phyloP scores from a whole-genome alignment of 176 grass and related monocot genomes.

The Sorghum bicolor region Sorghum_bicolor_NCBIv3 NC_012873.2:64661501-64662000 shows the following conservation, averaged over 20 bases:
- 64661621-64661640: not conserved
- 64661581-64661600: not conserved
- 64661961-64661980: not conserved
- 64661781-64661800: conserved; percentile 19
- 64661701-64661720: not conserved
- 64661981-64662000: not conserved
- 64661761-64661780: not conserved
- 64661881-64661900: not conserved
- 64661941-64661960: not conserved
- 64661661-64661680: not conserved
- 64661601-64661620: not conserved
- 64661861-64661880: not conserved
- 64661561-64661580: too few species aligned
- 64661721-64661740: not conserved
- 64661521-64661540: not conserved
- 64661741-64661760: not conserved
- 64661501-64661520: not conserved
- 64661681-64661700: not conserved
- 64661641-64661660: not conserved
- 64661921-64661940: conserved; percentile 18
- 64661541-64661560: not conserved
- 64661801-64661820: conserved; percentile 3
- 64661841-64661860: not conserved
- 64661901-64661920: not conserved
- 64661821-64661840: conserved; percentile 8